A percentile compares a stretch with the other conserved stretches of the same genome.
Evolutionary conservation across 139 green algal genomes (phyloP).

Genomic region (Chlorella sp.): DNA sequence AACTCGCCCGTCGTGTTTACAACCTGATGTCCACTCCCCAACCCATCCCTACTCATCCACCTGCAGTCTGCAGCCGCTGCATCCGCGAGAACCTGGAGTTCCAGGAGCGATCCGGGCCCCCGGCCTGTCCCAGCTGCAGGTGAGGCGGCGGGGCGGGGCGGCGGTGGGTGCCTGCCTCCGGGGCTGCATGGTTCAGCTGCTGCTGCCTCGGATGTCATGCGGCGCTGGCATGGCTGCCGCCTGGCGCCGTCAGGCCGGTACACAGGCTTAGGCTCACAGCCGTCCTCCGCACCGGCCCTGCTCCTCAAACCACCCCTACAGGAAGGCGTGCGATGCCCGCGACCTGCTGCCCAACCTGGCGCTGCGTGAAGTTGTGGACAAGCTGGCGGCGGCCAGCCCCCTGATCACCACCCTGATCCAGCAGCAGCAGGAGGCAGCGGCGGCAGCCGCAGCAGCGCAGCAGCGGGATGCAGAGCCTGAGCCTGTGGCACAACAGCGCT

Average conservation of each 20-base stretch:
- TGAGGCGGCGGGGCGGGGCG: neutral
- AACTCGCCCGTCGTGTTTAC: too few species aligned
- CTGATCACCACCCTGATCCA: neutral
- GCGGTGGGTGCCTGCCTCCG: too few species aligned
- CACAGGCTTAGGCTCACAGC: too few species aligned
- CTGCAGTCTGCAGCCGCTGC: constrained; percentile 55
- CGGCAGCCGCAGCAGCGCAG: neutral
- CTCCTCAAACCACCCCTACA: too few species aligned
- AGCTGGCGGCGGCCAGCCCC: constrained; percentile 5
- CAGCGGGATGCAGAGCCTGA: neutral
- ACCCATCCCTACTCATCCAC: neutral
- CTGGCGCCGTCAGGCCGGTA: too few species aligned
- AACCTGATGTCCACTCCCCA: too few species aligned
- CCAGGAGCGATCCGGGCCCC: constrained; percentile 40
- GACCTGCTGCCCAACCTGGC: constrained; percentile 49
- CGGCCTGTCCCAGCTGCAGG: constrained; percentile 48
- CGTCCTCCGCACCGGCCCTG: too few species aligned
- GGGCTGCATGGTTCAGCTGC: too few species aligned
- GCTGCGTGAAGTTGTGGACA: constrained; percentile 46
- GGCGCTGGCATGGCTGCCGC: too few species aligned
- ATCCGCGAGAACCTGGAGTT: constrained; percentile 56
- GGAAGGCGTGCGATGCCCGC: constrained; percentile 45
- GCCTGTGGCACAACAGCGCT: neutral
- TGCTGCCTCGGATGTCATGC: too few species aligned
- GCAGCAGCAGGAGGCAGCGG: neutral